Evolutionary conservation across 768 basidiomycete species (phyloP).

Genomic region (Amylocystis lapponica): DNA sequence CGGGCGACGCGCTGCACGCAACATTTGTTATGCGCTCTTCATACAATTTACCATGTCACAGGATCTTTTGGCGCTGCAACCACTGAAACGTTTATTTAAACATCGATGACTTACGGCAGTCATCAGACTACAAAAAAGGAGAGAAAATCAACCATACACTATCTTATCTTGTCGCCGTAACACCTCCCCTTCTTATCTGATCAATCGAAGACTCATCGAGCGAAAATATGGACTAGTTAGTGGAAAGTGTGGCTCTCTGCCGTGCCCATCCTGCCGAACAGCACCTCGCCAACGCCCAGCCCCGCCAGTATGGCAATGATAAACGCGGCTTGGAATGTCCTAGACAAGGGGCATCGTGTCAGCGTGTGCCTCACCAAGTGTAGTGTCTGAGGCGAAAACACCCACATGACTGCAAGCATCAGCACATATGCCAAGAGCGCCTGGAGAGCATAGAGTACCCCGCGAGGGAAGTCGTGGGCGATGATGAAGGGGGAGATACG

Average conservation of each 20-base stretch:
- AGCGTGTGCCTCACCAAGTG: slow-evolving; percentile 8
- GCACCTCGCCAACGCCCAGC: slow-evolving; percentile 65
- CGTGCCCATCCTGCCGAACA: slow-evolving; percentile 53
- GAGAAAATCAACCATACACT: no score
- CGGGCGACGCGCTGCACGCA: no score
- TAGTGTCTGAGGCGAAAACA: slow-evolving; percentile 1
- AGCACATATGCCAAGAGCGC: slow-evolving; percentile 58
- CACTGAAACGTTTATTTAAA: no score
- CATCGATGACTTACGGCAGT: no score
- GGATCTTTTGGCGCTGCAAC: no score
- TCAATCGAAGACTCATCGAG: not conserved
- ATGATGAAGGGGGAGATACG: slow-evolving; percentile 58
- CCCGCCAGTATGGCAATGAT: slow-evolving; percentile 70
- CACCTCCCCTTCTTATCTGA: not conserved
- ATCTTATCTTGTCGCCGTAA: no score
- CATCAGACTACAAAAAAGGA: no score
- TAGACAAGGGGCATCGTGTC: slow-evolving; percentile 29
- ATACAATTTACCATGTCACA: no score
- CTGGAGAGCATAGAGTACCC: slow-evolving; percentile 58
- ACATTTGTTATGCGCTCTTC: no score
- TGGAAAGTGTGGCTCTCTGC: slow-evolving; percentile 8
- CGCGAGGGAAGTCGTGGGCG: slow-evolving; percentile 66
- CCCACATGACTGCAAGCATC: slow-evolving; percentile 82
- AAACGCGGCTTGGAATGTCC: slow-evolving; percentile 81
- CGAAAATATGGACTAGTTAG: slow-evolving; percentile 1